Evolutionary conservation across 345 rosid species (phyloP).

Genomic region (Brassica incana): DNA sequence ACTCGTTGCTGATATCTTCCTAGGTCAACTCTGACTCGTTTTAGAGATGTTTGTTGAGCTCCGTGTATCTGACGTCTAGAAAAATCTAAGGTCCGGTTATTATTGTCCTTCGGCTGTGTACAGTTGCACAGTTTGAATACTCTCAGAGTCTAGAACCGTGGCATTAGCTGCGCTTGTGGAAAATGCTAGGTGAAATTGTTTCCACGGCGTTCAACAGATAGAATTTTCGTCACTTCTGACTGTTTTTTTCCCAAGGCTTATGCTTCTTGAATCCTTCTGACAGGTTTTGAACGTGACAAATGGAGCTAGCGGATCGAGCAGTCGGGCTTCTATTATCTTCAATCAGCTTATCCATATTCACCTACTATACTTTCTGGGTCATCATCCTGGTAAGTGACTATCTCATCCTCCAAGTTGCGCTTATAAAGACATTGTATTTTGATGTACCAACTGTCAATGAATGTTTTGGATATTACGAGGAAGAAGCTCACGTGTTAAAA

Average conservation of each 20-base stretch:
- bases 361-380: conserved; percentile 94
- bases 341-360: conserved; percentile 78
- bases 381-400: conserved; percentile 46
- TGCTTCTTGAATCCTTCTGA: conserved; percentile 3
- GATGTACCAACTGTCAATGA: not conserved
- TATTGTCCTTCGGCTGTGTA: conserved; percentile 11
- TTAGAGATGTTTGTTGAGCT: conserved; percentile 15
- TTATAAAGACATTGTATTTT: not conserved
- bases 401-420: not conserved
- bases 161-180: conserved; percentile 5
- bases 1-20: conserved; percentile 11
- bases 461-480: not conserved
- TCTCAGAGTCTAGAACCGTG: conserved; percentile 13
- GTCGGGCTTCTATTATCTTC: conserved; percentile 72
- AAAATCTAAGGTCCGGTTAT: conserved; percentile 14
- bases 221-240: not conserved
- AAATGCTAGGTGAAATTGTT: conserved; percentile 23
- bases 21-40: not conserved
- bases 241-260: conserved; percentile 2
- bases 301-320: conserved; percentile 88
- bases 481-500: not conserved
- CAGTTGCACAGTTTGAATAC: conserved; percentile 19
- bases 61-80: not conserved
- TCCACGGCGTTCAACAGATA: not conserved
- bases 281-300: conserved; percentile 34